phyloP scores from a whole-genome alignment of 2,329 filamentous ascomycete species.

The Myriosclerotinia curreyana region DNA sequence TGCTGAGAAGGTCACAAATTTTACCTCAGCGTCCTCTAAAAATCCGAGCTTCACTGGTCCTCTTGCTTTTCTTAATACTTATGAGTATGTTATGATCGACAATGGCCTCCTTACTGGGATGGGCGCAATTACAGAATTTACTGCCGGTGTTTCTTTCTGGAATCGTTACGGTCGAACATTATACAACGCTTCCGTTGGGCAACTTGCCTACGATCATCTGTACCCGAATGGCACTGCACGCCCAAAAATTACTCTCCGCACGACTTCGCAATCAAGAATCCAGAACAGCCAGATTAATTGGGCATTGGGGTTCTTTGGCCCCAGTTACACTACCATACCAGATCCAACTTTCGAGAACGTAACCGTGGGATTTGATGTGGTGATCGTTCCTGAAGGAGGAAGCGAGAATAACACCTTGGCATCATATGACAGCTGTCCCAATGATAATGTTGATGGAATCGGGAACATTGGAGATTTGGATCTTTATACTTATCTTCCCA shows the following conservation, averaged over 20 bases:
- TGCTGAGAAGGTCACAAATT: constrained; percentile 48
- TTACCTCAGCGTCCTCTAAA: constrained; percentile 41
- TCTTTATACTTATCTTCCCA: constrained; percentile 45
- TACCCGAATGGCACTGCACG: constrained; percentile 48
- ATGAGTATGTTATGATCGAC: constrained; percentile 47
- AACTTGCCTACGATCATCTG: constrained; percentile 48
- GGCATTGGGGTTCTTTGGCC: constrained; percentile 53
- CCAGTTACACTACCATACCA: constrained; percentile 43
- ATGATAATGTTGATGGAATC: constrained; percentile 37
- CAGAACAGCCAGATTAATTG: constrained; percentile 53
- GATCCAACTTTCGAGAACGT: constrained; percentile 43
- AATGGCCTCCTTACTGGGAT: constrained; percentile 46
- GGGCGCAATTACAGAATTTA: constrained; percentile 51
- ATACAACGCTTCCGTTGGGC: constrained; percentile 48
- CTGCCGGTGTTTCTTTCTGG: constrained; percentile 51
- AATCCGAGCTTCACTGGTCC: constrained; percentile 45
- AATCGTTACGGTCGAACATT: constrained; percentile 52
- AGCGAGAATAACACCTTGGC: constrained; percentile 53
- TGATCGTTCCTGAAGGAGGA: constrained; percentile 50
- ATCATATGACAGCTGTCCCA: constrained; percentile 50
- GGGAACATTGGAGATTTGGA: constrained; percentile 43
- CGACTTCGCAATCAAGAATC: constrained; percentile 53
- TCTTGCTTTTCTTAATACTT: constrained; percentile 52
- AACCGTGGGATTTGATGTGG: constrained; percentile 46
- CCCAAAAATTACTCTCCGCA: constrained; percentile 50